These are phyloP conservation scores for Schizochytrium sp. DNA, from an alignment of 108 stramenopile genomes.

Conservation along the genomic window DNA sequence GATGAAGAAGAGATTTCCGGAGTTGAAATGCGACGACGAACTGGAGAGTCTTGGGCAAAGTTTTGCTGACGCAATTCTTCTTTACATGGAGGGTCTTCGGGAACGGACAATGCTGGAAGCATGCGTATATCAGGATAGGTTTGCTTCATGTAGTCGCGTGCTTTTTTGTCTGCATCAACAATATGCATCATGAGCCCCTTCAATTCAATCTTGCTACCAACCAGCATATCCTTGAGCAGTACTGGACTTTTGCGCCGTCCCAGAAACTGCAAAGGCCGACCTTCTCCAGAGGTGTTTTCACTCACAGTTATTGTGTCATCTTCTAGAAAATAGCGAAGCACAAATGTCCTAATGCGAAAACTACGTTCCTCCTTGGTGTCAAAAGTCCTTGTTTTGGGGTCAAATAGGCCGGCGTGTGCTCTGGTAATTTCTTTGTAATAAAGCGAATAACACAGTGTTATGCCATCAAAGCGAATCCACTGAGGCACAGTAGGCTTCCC, in stretches of 20 bases:
- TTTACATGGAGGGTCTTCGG: not conserved
- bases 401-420: not conserved
- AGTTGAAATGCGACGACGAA: not conserved
- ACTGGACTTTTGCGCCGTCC: not conserved
- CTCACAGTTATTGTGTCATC: not conserved
- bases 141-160: not conserved
- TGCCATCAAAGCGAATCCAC: constrained; percentile 47
- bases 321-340: constrained; percentile 39
- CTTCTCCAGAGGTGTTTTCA: not conserved
- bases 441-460: constrained; percentile 4
- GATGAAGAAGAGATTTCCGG: not conserved
- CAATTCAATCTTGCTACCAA: constrained; percentile 4
- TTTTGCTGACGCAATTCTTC: not conserved
- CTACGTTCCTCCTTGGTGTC: not conserved
- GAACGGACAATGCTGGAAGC: not conserved
- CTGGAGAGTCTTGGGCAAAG: not conserved
- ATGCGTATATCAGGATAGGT: not conserved
- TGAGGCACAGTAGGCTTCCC: constrained; percentile 13
- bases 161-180: constrained; percentile 41
- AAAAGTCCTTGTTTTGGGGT: not conserved
- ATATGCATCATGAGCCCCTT: constrained; percentile 43
- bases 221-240: not conserved
- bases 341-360: constrained; percentile 39
- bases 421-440: constrained; percentile 37
- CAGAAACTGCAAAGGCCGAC: not conserved